Conservation (phyloP, 169 alveolate genomes). For the Fabrea salina region DNA sequence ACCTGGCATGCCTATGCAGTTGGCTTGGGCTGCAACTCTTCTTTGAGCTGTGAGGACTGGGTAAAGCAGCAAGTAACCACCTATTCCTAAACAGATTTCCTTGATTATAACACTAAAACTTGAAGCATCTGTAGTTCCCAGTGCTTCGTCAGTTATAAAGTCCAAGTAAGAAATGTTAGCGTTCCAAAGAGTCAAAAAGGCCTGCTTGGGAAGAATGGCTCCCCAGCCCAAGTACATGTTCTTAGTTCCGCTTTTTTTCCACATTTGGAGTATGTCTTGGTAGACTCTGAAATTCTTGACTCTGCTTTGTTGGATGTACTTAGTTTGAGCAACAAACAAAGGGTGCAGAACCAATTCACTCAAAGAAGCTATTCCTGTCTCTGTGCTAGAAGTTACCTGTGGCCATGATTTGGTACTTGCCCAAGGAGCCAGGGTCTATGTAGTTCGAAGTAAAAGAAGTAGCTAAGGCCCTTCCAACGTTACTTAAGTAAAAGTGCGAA, state of each 20-base stretch:
- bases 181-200: not conserved
- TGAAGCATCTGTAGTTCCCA: not conserved
- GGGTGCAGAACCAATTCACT: conserved; percentile 1
- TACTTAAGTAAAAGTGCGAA: not conserved
- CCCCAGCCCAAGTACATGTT: conserved; percentile 29
- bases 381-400: not conserved
- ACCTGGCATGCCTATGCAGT: not conserved
- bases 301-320: not conserved
- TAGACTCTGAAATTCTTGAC: not conserved
- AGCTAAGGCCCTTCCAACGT: not conserved
- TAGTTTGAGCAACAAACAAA: conserved; percentile 12
- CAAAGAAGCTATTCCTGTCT: not conserved
- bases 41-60: conserved; percentile 8
- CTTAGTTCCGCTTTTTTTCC: not conserved
- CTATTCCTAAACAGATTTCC: not conserved
- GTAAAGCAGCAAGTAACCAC: not conserved
- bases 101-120: not conserved
- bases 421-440: not conserved
- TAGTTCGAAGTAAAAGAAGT: not conserved
- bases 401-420: not conserved
- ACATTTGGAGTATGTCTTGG: not conserved
- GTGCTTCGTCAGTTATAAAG: not conserved
- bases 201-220: conserved; percentile 4
- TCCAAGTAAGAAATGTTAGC: not conserved
- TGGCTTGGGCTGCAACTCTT: conserved; percentile 12